Conservation (phyloP, 192 early-diverging fungal genomes). For the Coemansia sp. region DNA sequence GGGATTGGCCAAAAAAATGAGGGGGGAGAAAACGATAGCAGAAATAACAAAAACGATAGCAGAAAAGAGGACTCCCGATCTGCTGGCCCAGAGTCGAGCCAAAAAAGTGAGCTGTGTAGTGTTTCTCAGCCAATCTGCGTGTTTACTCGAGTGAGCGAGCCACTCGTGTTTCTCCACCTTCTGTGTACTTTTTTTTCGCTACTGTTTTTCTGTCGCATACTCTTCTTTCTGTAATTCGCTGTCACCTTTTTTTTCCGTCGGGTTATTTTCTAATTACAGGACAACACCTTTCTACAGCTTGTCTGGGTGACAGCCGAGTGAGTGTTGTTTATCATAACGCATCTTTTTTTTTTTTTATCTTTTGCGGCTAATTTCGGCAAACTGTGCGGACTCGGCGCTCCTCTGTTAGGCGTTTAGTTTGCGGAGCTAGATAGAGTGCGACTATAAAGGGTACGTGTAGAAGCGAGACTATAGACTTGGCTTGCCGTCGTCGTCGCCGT, state of each 20-base stretch:
- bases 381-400: neutral
- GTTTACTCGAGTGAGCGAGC: neutral
- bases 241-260: neutral
- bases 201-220: conserved; percentile 1
- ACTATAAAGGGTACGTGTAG: neutral
- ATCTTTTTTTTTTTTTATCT: neutral
- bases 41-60: too few species aligned
- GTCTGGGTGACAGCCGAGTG: neutral
- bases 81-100: neutral
- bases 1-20: too few species aligned
- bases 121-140: neutral
- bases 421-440: neutral
- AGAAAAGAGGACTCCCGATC: too few species aligned
- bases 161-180: neutral
- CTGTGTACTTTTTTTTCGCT: neutral
- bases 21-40: too few species aligned
- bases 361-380: neutral
- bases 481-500: neutral
- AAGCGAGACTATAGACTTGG: neutral
- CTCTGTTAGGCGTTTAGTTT: neutral
- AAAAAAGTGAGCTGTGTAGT: neutral
- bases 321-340: conserved; percentile 11
- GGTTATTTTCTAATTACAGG: neutral
- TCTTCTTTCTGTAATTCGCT: neutral
- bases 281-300: neutral